phyloP scores from a whole-genome alignment of 2,329 filamentous ascomycete species.

The Monosporascus sp. region DNA sequence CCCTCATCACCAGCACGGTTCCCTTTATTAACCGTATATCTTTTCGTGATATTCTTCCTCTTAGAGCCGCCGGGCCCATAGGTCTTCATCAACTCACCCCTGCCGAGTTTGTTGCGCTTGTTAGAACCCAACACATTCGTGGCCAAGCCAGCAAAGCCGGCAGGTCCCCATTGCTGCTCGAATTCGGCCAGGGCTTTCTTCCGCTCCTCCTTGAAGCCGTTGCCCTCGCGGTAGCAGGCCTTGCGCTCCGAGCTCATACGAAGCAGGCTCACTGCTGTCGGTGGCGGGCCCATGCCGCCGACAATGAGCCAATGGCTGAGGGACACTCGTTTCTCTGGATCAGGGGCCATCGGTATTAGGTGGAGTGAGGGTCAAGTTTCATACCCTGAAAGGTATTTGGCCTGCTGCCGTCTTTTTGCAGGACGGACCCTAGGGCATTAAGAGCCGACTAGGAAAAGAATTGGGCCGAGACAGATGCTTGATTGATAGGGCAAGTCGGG shows the following conservation, averaged over 20 bases:
- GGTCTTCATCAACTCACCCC: not conserved
- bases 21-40: not conserved
- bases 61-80: not conserved
- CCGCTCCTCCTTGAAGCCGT: not conserved
- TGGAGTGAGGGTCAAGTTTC: no score
- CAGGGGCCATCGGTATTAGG: not conserved
- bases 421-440: no score
- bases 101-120: conserved; percentile 1
- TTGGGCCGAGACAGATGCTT: no score
- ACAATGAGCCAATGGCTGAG: conserved; percentile 8
- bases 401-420: no score
- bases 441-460: no score
- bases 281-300: conserved; percentile 8
- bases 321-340: conserved; percentile 1
- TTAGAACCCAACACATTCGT: conserved; percentile 1
- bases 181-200: conserved; percentile 7
- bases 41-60: not conserved
- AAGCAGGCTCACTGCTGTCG: conserved; percentile 2
- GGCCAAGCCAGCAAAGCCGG: not conserved
- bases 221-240: conserved; percentile 6
- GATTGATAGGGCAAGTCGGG: no score
- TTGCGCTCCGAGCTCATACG: conserved; percentile 13
- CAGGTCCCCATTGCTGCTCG: conserved; percentile 8
- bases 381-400: no score
- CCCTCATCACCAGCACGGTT: not conserved